Evolutionary conservation across 441 rosid species (phyloP), one percentile per base, ranked within the genome.

Genomic region (Brassica hybrid): DNA sequence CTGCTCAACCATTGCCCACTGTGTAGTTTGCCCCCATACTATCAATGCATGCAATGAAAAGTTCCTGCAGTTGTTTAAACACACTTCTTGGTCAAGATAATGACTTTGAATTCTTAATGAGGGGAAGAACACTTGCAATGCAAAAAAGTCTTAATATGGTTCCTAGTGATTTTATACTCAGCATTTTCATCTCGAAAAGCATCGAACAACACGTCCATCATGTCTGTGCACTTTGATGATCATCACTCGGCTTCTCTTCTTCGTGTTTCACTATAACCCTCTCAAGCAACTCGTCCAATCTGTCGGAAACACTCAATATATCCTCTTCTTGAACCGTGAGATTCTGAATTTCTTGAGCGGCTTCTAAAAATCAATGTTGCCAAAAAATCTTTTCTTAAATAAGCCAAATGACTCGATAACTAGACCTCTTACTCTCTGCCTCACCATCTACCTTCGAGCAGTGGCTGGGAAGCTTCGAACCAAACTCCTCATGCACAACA

Each of bases 241-340:
- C n/a, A n/a, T n/a, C 12, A 17, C 60, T 70, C 36, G 9, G 45
- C 11, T 70, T 71, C 34, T 74, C 62, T 32, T 81, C 82, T 74
- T 82, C 76, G 18, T 83, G 88, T 70, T 87, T 83, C 61, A n/a
- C n/a, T n/a, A n/a, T n/a, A n/a, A n/a, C n/a, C n/a, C n/a, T 45
- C n/a, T 45, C 62, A 2, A 58, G 62, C 3, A 58, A n/a, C 62
- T 58, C n/a, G 32, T 21, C 62, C 1, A 7, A 56, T 17, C 60
- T 17, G 12, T 18, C 1, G 14, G 13, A 58, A 58, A 21, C 62
- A 21, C 62, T 21, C 62, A 58, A 0, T 21, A 58, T 58, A 1
- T 58, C 62, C 14, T 58, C n/a, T n/a, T 21, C 25, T 10, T 21
- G 1, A 58, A 58, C 32, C 19, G 30, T 1, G 14, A 58, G 32